A percentile compares a stretch with the other conserved stretches of the same genome.
Evolutionary conservation across 1,139 yeast species (phyloP).

Genomic region (Geotrichum restrictum): DNA sequence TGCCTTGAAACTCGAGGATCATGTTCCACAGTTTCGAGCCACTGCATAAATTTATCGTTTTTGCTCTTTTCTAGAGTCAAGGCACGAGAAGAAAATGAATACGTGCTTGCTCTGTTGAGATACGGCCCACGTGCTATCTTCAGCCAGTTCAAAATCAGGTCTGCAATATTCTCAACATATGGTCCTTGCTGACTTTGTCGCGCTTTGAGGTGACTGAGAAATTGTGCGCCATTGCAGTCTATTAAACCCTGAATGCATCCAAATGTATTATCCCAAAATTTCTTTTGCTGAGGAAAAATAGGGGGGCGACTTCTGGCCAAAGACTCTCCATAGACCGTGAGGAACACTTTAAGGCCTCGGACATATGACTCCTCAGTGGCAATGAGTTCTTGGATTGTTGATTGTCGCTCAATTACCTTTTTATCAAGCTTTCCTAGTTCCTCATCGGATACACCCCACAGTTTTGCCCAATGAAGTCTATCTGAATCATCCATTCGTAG

Average conservation of each 20-base stretch:
- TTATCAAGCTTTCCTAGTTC: conserved; percentile 55
- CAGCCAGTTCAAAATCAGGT: conserved; percentile 65
- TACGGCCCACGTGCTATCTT: conserved; percentile 53
- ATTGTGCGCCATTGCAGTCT: conserved; percentile 51
- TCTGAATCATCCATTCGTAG: conserved; percentile 24
- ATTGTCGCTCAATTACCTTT: conserved; percentile 60
- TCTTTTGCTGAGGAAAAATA: conserved; percentile 47
- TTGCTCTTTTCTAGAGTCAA: conserved; percentile 41
- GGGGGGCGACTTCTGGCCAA: conserved; percentile 42
- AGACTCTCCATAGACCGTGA: conserved; percentile 52
- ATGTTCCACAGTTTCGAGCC: conserved; percentile 47
- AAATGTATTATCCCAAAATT: conserved; percentile 60
- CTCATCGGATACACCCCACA: conserved; percentile 53
- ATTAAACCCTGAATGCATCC: conserved; percentile 60
- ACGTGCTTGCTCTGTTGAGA: conserved; percentile 51
- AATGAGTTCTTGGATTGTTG: conserved; percentile 71
- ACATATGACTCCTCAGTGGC: conserved; percentile 73
- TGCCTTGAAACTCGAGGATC: conserved; percentile 41
- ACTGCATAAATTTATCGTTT: conserved; percentile 48
- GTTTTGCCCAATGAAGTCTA: conserved; percentile 62
- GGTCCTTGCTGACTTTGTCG: conserved; percentile 59
- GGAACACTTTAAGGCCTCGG: conserved; percentile 62
- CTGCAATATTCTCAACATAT: conserved; percentile 61
- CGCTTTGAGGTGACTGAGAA: conserved; percentile 54
- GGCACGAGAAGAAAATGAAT: conserved; percentile 37